A percentile compares a stretch with the other conserved stretches of the same genome.
Conservation (phyloP, 257 asterid genomes). For the Solanum etuberosum region DNA sequence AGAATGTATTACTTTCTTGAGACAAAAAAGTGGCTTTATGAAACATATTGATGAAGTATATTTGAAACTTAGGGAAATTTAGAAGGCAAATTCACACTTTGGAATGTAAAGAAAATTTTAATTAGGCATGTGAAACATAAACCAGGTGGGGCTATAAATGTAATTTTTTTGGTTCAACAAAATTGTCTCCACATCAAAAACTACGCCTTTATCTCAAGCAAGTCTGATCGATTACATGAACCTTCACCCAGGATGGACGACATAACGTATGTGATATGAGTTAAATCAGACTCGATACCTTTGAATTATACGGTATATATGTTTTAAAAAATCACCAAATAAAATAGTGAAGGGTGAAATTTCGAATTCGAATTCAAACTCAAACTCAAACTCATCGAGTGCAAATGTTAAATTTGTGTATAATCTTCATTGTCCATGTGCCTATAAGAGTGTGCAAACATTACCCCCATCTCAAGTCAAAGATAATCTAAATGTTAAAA, state of each 20-base stretch:
- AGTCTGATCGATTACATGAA: not conserved
- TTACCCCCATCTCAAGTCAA: not conserved
- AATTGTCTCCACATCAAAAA: not conserved
- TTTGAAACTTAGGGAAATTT: not conserved
- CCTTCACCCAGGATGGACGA: not conserved
- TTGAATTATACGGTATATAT: not conserved
- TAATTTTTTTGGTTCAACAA: not conserved
- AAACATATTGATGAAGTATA: not conserved
- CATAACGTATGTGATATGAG: not conserved
- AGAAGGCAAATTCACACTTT: not conserved
- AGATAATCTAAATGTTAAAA: too few relatives aligned
- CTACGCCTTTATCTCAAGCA: not conserved
- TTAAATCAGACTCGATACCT: not conserved
- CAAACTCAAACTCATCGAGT: not conserved
- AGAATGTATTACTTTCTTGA: not conserved
- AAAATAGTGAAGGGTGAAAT: not conserved
- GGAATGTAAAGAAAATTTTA: not conserved
- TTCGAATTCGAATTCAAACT: too few relatives aligned
- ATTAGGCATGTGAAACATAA: not conserved
- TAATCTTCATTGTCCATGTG: not conserved
- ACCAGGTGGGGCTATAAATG: not conserved
- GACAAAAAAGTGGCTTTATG: not conserved
- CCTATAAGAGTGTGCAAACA: too few relatives aligned
- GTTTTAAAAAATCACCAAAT: too few relatives aligned
- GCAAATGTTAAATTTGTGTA: not conserved